Base-by-base conservation (phyloP, 176 grass and related monocot genomes). In the Oryza meridionalis region DNA sequence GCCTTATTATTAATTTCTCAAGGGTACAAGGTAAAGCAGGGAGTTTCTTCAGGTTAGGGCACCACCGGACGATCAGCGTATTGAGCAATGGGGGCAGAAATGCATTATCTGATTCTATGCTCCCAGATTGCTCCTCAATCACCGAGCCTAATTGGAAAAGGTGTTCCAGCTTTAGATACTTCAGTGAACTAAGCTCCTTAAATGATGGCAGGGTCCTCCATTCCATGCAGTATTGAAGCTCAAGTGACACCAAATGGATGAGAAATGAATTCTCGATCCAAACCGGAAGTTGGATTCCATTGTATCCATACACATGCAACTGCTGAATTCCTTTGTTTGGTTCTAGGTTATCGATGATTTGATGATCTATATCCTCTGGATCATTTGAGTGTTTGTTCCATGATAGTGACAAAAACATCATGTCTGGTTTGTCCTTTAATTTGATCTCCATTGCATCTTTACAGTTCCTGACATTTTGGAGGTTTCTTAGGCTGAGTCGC, bases 231-330 rank as follows among this genome's bases (percentile, higher is more conserved):
- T 69, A 37, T 5, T 66, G 14, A 14, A 86, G 50, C 27, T 46
- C 2, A 81, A 86, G 84, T 19, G 84, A 86, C 5, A 81, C 84
- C 67, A 86, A 78, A 38, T 80, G 59, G 14, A 43, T 73, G 29
- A 81, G 77, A 21, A 5, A 51, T 73, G 67, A 58, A 13, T 86
- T 81, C 19, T 86, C n/a, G 53, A 86, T 63, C 84, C 84, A 86
- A 65, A 17, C 2, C 1, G 84, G 84, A 26, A 71, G 49, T 1
- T 62, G 46, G 7, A 55, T 44, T 65, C 67, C 84, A 81, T 7
- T 17, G 47, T 86, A 73, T 17, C 67, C 24, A 22, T 17, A 50
- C 65, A 86, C 81, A 73, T 22, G 9, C n/a, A 86, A 31, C 26
- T 32, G 44, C 53, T 74, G 22, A 69, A 86, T 27, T n/a, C 78